phyloP scores from a whole-genome alignment of 208 protist genomes.

The Angomonas deanei region DNA sequence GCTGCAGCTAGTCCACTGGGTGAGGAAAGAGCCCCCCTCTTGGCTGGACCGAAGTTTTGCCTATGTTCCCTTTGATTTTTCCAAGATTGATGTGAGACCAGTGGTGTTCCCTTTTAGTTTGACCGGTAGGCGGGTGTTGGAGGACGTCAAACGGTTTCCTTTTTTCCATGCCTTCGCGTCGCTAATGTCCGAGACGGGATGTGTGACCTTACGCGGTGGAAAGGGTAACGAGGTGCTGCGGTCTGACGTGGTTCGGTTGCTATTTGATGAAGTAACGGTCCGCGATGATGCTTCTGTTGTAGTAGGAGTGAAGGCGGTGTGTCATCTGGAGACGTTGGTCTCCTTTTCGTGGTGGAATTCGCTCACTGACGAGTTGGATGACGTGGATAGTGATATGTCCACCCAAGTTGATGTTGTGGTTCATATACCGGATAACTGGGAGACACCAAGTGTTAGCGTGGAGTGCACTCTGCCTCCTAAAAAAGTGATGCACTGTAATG shows the following conservation, averaged over 20 bases:
- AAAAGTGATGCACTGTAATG: no score
- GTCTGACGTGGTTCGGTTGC: neutral
- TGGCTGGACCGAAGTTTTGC: constrained; percentile 54
- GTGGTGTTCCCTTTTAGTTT: constrained; percentile 81
- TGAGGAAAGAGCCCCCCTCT: constrained; percentile 46
- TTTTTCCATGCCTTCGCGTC: constrained; percentile 48
- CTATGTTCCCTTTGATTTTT: constrained; percentile 70
- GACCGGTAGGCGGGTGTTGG: constrained; percentile 26
- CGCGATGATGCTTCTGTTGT: neutral
- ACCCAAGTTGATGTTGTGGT: no score
- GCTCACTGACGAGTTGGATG: neutral
- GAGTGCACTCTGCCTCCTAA: no score
- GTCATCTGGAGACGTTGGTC: neutral
- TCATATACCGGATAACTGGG: no score
- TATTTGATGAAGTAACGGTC: neutral
- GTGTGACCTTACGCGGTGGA: no score
- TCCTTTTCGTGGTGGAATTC: neutral
- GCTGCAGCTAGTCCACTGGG: constrained; percentile 51
- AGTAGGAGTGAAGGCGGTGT: neutral
- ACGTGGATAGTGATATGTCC: no score
- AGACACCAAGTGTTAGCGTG: no score
- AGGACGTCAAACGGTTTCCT: constrained; percentile 38
- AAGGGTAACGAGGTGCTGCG: no score
- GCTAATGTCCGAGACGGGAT: neutral
- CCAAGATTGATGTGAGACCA: constrained; percentile 42